Base-by-base conservation (phyloP, 2,329 filamentous ascomycete genomes). In the Diaporthe caulivora region DNA sequence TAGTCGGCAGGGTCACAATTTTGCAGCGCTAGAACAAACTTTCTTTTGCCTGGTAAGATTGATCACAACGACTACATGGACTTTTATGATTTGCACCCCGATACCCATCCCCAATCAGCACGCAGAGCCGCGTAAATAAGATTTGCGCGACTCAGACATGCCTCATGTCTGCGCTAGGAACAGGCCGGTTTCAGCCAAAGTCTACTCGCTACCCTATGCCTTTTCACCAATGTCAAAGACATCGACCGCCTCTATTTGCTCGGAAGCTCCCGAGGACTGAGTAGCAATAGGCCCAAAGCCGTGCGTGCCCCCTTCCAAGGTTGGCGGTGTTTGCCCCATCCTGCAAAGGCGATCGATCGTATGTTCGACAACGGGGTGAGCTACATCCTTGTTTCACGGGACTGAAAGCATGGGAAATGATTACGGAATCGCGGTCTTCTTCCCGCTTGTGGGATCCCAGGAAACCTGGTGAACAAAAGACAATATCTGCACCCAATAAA, bases 101-200 rank as follows among this genome's bases (percentile, higher is more conserved):
- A 49, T 65, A 24, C 29, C 60, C 60, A 51, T 51, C 44, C 60
- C 60, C 60, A 65, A 65, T 65, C 60, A 65, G 44, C 60, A 49
- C n/a, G 26, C 42, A 40, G 31, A 53, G 47, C 62, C 44, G 31
- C 31, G 15, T 18, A 6, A 34, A 40, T 67, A 67, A n/a, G 51
- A 47, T 67, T 67, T 67, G 47, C 44, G 29, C 62, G 62, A 65
- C 62, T 65, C 62, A 65, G 62, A 44, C 44, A 53, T 47, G 31
- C 62, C 62, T 67, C 62, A 53, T 13, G 44, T 40, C 18, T 40
- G 15, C 44, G 29, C 62, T 53, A 67, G 47, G 62, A 40, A 67
- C 31, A 53, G 44, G 62, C 62, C 47, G 62, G 44, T 40, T 67
- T 67, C 62, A 53, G n/a, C 31, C 4, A 40, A 51, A 67, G 62